Evolutionary conservation across 495 filamentous ascomycete species (phyloP).

Genomic region (Hyaloscypha hepaticicola): DNA sequence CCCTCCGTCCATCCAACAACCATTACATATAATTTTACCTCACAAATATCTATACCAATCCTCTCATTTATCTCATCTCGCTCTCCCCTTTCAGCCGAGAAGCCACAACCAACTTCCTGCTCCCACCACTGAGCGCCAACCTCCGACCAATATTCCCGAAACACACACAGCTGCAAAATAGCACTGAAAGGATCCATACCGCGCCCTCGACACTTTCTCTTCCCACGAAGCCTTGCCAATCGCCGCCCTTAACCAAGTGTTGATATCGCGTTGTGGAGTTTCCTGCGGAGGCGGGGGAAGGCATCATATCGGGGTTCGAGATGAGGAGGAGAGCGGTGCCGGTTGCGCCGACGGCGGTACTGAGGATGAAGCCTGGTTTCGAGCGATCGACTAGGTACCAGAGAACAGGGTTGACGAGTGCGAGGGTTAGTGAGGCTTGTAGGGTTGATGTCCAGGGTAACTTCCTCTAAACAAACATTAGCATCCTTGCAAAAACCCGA

Average conservation of each 20-base stretch:
- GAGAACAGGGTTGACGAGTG: constrained; percentile 87
- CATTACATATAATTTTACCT: not conserved
- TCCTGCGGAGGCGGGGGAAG: constrained; percentile 46
- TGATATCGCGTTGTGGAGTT: constrained; percentile 18
- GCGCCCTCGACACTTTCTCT: constrained; percentile 75
- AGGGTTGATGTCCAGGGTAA: constrained; percentile 92
- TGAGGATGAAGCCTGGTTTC: constrained; percentile 63
- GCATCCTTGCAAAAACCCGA: not conserved
- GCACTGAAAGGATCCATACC: constrained; percentile 86
- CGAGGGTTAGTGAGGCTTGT: constrained; percentile 86
- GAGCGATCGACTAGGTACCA: constrained; percentile 97
- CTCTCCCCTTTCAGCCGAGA: not conserved
- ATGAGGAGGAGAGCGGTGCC: constrained; percentile 73
- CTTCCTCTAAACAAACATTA: constrained; percentile 57
- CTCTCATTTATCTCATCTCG: not conserved
- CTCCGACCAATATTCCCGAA: constrained; percentile 94
- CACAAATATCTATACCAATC: not conserved
- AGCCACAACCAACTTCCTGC: not conserved
- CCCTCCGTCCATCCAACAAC: not conserved
- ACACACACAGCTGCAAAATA: constrained; percentile 92
- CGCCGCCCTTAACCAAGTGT: not conserved
- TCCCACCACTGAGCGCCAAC: constrained; percentile 52
- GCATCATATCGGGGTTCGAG: constrained; percentile 74
- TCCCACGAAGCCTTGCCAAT: constrained; percentile 51
- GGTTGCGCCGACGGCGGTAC: constrained; percentile 42